A percentile compares a stretch with the other conserved stretches of the same genome.
Evolutionary conservation across 192 early-diverging fungal species (phyloP).

Genomic region (Umbelopsis ramanniana): DNA sequence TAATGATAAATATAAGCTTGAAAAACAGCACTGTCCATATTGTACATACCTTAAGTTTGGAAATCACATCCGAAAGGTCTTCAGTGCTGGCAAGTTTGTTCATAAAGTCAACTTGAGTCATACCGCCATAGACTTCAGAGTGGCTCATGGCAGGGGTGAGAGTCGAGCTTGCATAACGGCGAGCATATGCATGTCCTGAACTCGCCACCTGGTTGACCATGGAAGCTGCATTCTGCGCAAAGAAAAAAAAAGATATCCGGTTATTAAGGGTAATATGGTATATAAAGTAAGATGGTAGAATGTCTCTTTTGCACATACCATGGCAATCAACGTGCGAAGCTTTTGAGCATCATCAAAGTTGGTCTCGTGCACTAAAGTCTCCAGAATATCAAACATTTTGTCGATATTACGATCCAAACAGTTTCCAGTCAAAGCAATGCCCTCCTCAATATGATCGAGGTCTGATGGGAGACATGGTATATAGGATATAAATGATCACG

Average conservation of each 20-base stretch:
- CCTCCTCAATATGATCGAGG: conserved; percentile 66
- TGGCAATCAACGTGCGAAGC: conserved; percentile 75
- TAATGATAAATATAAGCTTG: neutral
- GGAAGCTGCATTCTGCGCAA: conserved; percentile 61
- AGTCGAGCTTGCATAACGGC: conserved; percentile 68
- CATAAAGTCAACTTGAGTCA: conserved; percentile 83
- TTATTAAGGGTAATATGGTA: too few species aligned
- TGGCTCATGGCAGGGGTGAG: conserved; percentile 58
- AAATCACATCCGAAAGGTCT: conserved; percentile 64
- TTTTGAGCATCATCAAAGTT: conserved; percentile 74
- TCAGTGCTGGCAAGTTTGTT: conserved; percentile 69
- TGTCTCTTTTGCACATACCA: conserved; percentile 38
- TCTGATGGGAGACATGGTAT: conserved; percentile 32
- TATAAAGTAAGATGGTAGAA: too few species aligned
- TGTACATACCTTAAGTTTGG: conserved; percentile 58
- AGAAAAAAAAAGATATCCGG: neutral
- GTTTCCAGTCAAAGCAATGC: conserved; percentile 64
- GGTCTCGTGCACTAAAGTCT: conserved; percentile 72
- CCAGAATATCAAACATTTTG: conserved; percentile 73
- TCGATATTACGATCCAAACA: conserved; percentile 77
- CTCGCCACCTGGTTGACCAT: conserved; percentile 82
- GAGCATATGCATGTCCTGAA: conserved; percentile 83
- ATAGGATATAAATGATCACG: neutral
- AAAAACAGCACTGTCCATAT: conserved; percentile 22
- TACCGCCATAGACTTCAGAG: conserved; percentile 57